Evolutionary conservation across 2,329 filamentous ascomycete species (phyloP).

Genomic region (Botrytis paeoniae): DNA sequence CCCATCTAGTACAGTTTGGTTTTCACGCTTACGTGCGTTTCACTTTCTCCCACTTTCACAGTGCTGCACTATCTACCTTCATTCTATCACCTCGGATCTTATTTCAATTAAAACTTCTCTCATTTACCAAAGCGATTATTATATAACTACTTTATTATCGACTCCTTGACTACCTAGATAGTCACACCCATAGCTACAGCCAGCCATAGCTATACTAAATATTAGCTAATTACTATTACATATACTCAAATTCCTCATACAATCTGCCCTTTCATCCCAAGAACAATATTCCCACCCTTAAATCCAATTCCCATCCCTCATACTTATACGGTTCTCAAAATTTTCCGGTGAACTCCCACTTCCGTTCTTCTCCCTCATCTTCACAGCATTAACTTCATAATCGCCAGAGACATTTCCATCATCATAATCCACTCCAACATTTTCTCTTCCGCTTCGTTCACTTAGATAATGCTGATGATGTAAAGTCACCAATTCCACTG

Average conservation of each 20-base stretch:
- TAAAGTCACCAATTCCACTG: not conserved
- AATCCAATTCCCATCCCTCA: constrained; percentile 25
- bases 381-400: constrained; percentile 12
- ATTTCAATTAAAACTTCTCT: not conserved
- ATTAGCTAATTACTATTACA: not conserved
- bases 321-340: not conserved
- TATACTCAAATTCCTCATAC: not conserved
- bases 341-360: not conserved
- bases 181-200: not conserved
- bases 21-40: not conserved
- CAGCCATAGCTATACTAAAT: not conserved
- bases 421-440: not conserved
- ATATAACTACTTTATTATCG: not conserved
- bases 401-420: not conserved
- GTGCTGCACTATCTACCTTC: not conserved
- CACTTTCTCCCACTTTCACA: not conserved
- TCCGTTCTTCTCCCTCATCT: not conserved
- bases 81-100: not conserved
- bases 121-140: not conserved
- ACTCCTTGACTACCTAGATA: not conserved
- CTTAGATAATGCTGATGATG: not conserved
- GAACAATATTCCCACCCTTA: not conserved
- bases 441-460: not conserved
- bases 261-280: not conserved
- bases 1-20: not conserved